These are phyloP conservation scores for Cutaneotrichosporon sp. DNA, from an alignment of 1,284 basidiomycete genomes.

Conservation along the genomic window DNA sequence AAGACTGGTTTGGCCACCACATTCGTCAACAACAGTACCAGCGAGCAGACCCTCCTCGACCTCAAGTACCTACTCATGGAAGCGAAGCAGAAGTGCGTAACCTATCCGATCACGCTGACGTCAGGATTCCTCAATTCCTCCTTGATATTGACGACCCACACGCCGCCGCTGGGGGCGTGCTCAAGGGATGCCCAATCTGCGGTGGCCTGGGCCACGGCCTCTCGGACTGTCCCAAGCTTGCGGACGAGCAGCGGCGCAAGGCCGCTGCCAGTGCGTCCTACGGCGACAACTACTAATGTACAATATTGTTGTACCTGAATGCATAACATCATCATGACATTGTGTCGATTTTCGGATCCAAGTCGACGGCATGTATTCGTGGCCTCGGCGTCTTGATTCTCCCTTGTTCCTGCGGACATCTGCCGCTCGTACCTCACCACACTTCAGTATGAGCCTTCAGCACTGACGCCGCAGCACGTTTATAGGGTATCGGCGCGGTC, in stretches of 20 bases:
- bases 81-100: constrained; percentile 85
- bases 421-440: neutral
- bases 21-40: constrained; percentile 97
- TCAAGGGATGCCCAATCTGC: constrained; percentile 92
- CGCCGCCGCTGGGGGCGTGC: constrained; percentile 67
- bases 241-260: constrained; percentile 80
- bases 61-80: constrained; percentile 96
- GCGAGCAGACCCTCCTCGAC: constrained; percentile 93
- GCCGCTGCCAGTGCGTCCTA: constrained; percentile 50
- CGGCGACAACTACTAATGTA: constrained; percentile 61
- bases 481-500: no score
- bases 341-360: no score
- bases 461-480: neutral
- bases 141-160: constrained; percentile 88
- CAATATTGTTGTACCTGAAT: neutral
- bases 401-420: neutral
- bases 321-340: neutral
- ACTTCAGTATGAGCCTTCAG: neutral
- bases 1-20: constrained; percentile 99
- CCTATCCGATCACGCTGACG: constrained; percentile 3
- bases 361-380: no score
- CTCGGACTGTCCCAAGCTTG: constrained; percentile 92
- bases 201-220: constrained; percentile 94
- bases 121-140: constrained; percentile 92
- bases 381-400: neutral